A percentile compares a stretch with the other conserved stretches of the same genome.
These are phyloP conservation scores for Westerdykella sp. DNA, from an alignment of 2,329 filamentous ascomycete species.

Conservation along the genomic window DNA sequence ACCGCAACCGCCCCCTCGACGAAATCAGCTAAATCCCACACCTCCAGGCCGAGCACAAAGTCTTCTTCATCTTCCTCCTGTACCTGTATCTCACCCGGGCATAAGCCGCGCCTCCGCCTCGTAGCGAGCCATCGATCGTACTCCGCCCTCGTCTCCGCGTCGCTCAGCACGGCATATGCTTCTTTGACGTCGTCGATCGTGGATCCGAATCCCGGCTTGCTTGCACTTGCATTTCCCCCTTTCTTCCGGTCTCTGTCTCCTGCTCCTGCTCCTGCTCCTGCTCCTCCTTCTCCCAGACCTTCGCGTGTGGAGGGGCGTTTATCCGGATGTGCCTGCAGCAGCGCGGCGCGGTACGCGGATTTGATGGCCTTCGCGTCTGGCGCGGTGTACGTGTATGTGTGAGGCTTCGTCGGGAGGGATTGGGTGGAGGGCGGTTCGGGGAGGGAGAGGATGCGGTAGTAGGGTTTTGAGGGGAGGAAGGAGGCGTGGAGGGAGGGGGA, in stretches of 20 bases:
- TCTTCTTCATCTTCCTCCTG: slow-evolving; percentile 9
- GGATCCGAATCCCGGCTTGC: slow-evolving; percentile 11
- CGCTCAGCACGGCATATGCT: slow-evolving; percentile 51
- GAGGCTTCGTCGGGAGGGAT: slow-evolving; percentile 1
- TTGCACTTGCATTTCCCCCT: neutral
- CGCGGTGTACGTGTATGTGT: slow-evolving; percentile 7
- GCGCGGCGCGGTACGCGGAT: slow-evolving; percentile 50
- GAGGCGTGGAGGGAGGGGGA: too few relatives aligned
- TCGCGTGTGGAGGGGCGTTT: slow-evolving; percentile 38
- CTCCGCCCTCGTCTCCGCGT: slow-evolving; percentile 39
- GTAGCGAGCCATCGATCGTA: slow-evolving; percentile 28
- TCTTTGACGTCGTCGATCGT: slow-evolving; percentile 54
- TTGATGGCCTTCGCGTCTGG: slow-evolving; percentile 4
- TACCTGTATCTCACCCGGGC: too few relatives aligned
- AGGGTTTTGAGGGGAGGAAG: slow-evolving; percentile 15
- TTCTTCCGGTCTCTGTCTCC: neutral
- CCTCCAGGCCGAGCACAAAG: slow-evolving; percentile 47
- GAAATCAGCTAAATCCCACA: slow-evolving; percentile 53
- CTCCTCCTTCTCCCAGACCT: too few relatives aligned
- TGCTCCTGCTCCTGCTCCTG: neutral
- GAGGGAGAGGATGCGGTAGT: slow-evolving; percentile 23
- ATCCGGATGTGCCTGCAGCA: slow-evolving; percentile 56
- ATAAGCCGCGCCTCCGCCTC: too few relatives aligned
- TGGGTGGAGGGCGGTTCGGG: neutral
- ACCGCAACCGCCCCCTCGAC: slow-evolving; percentile 5